phyloP scores from a whole-genome alignment of 1,284 basidiomycete species.

The Cryptococcus sp. region DNA sequence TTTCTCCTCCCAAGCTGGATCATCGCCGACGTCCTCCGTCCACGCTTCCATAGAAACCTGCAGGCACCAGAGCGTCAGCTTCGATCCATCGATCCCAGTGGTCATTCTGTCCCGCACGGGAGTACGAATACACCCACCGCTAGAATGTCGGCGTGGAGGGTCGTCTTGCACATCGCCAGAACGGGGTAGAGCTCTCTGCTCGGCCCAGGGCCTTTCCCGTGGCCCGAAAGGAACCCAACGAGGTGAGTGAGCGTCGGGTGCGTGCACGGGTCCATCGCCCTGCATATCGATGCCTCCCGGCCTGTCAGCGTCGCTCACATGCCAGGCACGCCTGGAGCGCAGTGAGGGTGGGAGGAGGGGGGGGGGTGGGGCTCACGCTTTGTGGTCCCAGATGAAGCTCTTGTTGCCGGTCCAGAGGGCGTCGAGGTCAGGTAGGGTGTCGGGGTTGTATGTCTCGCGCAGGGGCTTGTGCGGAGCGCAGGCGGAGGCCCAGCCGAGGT shows the following conservation, averaged over 20 bases:
- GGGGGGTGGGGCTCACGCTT: conserved; percentile 32
- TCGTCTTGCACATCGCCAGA: conserved; percentile 59
- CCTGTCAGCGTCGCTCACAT: background rate
- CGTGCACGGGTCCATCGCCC: conserved; percentile 60
- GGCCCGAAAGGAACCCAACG: conserved; percentile 58
- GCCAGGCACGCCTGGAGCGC: background rate
- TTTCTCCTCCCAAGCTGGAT: conserved; percentile 60
- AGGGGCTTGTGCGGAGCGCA: conserved; percentile 44
- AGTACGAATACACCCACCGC: conserved; percentile 52
- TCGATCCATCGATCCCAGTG: background rate
- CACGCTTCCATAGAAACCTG: conserved; percentile 49
- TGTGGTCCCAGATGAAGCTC: conserved; percentile 45
- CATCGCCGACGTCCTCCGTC: conserved; percentile 51
- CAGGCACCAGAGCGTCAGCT: conserved; percentile 10
- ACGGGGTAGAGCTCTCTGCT: conserved; percentile 54
- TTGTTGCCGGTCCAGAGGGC: conserved; percentile 34
- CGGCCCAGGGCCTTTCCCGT: conserved; percentile 55
- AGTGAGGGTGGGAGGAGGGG: conserved; percentile 8
- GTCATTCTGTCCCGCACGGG: background rate
- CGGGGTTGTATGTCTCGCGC: conserved; percentile 29
- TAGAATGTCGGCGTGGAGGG: conserved; percentile 61
- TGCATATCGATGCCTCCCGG: conserved; percentile 19
- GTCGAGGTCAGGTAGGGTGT: conserved; percentile 28
- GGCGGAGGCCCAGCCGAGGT: conserved; percentile 46
- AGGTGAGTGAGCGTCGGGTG: conserved; percentile 58